Percentiles rank a stretch among this genome's conserved stretches.
These are phyloP conservation scores for Graphilbum ipis-grandicollis DNA, from an alignment of 2,329 filamentous ascomycete species.

Conservation along the genomic window DNA sequence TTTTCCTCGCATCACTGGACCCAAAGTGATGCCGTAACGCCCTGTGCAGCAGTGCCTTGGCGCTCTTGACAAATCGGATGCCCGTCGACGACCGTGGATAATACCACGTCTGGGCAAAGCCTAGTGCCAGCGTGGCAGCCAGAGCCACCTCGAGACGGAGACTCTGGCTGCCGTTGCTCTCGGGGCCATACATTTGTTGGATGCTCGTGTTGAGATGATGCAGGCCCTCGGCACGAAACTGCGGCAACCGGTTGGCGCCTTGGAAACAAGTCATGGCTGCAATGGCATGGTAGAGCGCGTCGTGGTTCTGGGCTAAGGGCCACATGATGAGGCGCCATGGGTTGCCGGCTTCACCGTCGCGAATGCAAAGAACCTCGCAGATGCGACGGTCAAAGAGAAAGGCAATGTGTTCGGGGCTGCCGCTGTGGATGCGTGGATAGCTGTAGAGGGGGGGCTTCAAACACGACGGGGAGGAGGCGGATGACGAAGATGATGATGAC, in stretches of 20 bases:
- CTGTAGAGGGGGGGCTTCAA: neutral
- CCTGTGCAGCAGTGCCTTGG: neutral
- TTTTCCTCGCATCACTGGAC: neutral
- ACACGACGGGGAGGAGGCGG: no score
- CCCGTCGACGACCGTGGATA: conserved; percentile 2
- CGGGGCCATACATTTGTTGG: neutral
- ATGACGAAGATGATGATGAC: no score
- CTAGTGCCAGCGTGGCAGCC: neutral
- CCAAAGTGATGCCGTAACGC: neutral
- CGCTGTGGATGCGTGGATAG: neutral
- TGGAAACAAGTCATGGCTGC: conserved; percentile 5
- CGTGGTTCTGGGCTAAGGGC: conserved; percentile 2
- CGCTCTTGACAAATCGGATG: conserved; percentile 1
- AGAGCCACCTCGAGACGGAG: neutral
- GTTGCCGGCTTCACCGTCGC: conserved; percentile 1
- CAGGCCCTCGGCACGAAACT: neutral
- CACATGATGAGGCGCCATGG: conserved; percentile 3
- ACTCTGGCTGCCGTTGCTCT: no score
- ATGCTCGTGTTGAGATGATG: conserved; percentile 2
- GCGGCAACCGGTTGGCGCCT: conserved; percentile 1
- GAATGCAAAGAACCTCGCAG: conserved; percentile 2
- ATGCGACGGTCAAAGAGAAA: conserved; percentile 2
- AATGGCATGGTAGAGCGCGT: conserved; percentile 1
- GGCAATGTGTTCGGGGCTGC: conserved; percentile 3
- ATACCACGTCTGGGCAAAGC: conserved; percentile 3